These are phyloP conservation scores for Cystofilobasidium macerans DNA, from an alignment of 768 basidiomycete species.

Conservation along the genomic window DNA sequence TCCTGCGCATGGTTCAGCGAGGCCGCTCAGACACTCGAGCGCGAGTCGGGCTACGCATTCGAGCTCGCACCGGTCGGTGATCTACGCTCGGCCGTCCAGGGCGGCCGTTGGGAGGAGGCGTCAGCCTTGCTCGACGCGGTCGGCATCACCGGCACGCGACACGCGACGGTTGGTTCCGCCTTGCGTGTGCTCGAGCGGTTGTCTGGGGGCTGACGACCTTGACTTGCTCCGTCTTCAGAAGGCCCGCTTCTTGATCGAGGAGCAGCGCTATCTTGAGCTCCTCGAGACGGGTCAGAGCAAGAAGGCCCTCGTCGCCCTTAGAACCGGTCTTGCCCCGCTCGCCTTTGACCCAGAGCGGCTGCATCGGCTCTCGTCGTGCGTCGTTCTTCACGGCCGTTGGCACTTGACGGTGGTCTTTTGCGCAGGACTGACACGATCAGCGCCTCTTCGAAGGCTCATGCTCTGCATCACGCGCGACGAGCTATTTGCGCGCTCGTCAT, in stretches of 20 bases:
- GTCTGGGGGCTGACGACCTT: not conserved
- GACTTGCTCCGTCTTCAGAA: conserved; percentile 48
- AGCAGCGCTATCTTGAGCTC: conserved; percentile 92
- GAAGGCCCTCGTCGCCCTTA: conserved; percentile 69
- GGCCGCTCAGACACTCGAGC: conserved; percentile 76
- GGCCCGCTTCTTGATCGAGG: conserved; percentile 73
- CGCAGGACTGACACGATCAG: not conserved
- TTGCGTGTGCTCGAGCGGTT: not conserved
- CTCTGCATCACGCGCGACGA: conserved; percentile 85
- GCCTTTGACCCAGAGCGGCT: conserved; percentile 68
- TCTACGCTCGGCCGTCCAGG: conserved; percentile 67
- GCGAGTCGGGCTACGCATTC: conserved; percentile 81
- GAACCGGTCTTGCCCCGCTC: conserved; percentile 76
- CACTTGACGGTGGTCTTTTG: not conserved
- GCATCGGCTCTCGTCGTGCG: conserved; percentile 75
- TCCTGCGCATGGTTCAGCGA: conserved; percentile 48
- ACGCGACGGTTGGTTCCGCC: not conserved
- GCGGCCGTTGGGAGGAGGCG: conserved; percentile 69
- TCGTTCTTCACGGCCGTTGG: not conserved
- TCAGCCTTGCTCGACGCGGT: conserved; percentile 57
- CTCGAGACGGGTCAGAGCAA: conserved; percentile 71
- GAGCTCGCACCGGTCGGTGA: conserved; percentile 65
- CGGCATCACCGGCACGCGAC: conserved; percentile 43
- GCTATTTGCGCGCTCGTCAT: conserved; percentile 62
- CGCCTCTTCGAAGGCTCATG: conserved; percentile 47